Evolutionary conservation across 2,329 filamentous ascomycete species (phyloP).

Genomic region (Mycocentrospora acerina): DNA sequence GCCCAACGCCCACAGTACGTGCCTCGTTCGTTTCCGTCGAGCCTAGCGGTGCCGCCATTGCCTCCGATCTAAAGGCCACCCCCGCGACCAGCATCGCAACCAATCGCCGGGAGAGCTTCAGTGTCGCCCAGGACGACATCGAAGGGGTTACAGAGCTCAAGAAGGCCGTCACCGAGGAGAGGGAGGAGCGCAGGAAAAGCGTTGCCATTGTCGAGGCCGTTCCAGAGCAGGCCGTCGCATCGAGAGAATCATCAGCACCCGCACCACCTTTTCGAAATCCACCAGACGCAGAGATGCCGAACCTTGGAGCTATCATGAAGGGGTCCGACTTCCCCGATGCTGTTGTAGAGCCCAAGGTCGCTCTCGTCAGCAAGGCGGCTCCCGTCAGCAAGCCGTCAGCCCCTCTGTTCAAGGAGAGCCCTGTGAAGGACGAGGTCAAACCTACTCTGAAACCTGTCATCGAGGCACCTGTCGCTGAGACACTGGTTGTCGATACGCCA

Average conservation of each 20-base stretch:
- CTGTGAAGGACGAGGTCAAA: conserved; percentile 1
- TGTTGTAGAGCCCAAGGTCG: conserved; percentile 9
- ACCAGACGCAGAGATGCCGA: conserved; percentile 29
- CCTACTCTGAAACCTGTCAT: not conserved
- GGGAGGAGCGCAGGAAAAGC: conserved; percentile 41
- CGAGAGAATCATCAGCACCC: conserved; percentile 39
- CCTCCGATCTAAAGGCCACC: conserved; percentile 27
- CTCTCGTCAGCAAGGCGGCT: conserved; percentile 3
- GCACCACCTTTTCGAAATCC: conserved; percentile 33
- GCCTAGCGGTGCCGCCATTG: conserved; percentile 36
- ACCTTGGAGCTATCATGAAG: conserved; percentile 39
- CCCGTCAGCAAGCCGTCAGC: conserved; percentile 5
- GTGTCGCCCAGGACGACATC: conserved; percentile 38
- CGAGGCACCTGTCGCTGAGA: not conserved
- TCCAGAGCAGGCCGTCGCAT: conserved; percentile 47
- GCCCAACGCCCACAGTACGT: conserved; percentile 48
- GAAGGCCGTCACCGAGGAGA: conserved; percentile 45
- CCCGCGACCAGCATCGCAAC: conserved; percentile 32
- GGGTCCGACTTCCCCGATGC: conserved; percentile 38
- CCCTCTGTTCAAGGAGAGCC: conserved; percentile 4
- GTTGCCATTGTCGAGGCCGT: conserved; percentile 40
- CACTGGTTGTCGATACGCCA: conserved; percentile 1
- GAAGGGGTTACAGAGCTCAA: conserved; percentile 41
- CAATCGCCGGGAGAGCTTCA: conserved; percentile 47
- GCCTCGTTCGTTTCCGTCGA: conserved; percentile 53